Evolutionary conservation across 331 rosid genomes (phyloP), one percentile per base, ranked within the genome.

Genomic region (Cucumis variabilis): DNA sequence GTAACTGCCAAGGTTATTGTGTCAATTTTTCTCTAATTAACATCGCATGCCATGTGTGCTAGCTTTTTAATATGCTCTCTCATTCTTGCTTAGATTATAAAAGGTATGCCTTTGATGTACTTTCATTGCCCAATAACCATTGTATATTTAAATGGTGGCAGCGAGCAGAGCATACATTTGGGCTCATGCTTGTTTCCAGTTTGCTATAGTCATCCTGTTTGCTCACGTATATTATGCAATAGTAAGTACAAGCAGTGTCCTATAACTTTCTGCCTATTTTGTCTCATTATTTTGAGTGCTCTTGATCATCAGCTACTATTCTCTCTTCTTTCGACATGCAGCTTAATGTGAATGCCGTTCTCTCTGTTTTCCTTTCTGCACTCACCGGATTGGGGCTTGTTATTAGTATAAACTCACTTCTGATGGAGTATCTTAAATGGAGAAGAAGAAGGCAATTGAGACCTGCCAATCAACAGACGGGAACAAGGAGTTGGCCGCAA

Each of bases 161-260:
- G 98, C 91, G 83, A 95, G 93, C 92, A 89, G 94, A 89, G 90
- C 92, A 85, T 95, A 91, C 93, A 90, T 93, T 85, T 95, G 98
- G 98, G 96, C 96, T 62, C 94, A 94, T 91, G 96, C 98, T 73
- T 94, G 94, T 87, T 95, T 95, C 94, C 98, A 95, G 95, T 95
- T 95, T 30, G 96, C 98, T 73, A 87, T 93, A 33, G 92, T 95
- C 91, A 90, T 95, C 91, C 91, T 95, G 69, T 92, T 94, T 89
- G 98, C 94, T 76, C 98, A 94, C 87, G 85, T 95, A 75, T 95
- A 94, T 87, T 95, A 94, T 88, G 89, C 96, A 19, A 87, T 95
- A 24, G 98, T 95, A 94, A 94, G 98, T 88, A 85, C 60, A 75
- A 44, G 63, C 4, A 17, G 44, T 3, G 37, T 87, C 73, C 76